Base-by-base conservation (phyloP, 1,284 basidiomycete genomes). In the Rhodotorula mucilaginosa region DNA sequence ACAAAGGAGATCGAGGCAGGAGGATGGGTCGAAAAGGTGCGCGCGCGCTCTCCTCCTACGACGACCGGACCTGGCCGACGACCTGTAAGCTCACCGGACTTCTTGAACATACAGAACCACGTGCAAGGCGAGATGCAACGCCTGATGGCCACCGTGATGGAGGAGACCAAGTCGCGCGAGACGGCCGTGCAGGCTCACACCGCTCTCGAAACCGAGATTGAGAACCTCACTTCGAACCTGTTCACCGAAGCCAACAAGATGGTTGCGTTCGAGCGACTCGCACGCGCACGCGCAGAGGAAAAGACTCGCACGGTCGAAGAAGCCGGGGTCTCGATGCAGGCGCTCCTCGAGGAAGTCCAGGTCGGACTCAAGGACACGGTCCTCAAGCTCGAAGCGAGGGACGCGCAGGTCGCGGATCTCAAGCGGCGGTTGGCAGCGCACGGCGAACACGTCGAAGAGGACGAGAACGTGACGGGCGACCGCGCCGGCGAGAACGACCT, bases 121-220 rank as follows among this genome's bases (percentile, higher is more conserved):
- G 94, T 99, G 71, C 93, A 91, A 26, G 82, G 88, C 13, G 97
- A 99, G 83, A 89, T 99, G 79, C 96, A 89, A 77, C 87, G 93
- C 46, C 85, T 99, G 74, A 98, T 98, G 88, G 92, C 96, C 77
- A 90, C 89, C 64, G 89, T 95, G 29, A 92, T 94, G 19, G 93
- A 97, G 78, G 96, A 97, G 82, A 93, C 95, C 29, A 88, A 92
- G 5, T 88, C 90, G 76, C 86, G 94, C 26, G 94, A 93, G 23
- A 89, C 93, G 80, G 96, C 95, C 2, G 94, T 96, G 81, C 88
- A 85, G 71, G 92, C 90, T 23, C 87, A 90, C 58, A 85, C 83
- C 31, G 82, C 82, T 72, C 95, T 97, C 77, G 91, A 93, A 82
- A 87, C 78, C 39, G 83, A 83, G 74, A 78, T 99, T 58, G 95